Evolutionary conservation across 208 protist species (phyloP).

Genomic region (Entamoeba invadens): DNA sequence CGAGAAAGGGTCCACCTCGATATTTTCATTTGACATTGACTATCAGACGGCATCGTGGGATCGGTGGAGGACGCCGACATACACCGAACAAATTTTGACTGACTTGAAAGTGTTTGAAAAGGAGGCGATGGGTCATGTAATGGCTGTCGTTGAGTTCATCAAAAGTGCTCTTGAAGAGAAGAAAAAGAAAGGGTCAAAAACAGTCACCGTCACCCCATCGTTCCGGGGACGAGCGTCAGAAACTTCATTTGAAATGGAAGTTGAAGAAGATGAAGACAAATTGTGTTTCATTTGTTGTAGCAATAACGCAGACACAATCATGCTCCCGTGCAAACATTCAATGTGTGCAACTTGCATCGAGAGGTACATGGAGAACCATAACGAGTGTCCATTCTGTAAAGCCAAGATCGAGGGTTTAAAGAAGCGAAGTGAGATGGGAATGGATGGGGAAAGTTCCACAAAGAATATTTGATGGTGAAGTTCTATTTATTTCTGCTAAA

Average conservation of each 20-base stretch:
- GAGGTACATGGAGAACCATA: neutral
- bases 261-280: neutral
- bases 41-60: neutral
- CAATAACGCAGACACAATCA: neutral
- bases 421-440: neutral
- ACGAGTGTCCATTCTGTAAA: neutral
- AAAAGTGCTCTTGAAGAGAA: neutral
- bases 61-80: neutral
- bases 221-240: neutral
- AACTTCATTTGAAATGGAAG: slow-evolving; percentile 1
- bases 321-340: neutral
- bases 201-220: neutral
- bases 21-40: neutral
- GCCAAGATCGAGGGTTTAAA: neutral
- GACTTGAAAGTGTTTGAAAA: neutral
- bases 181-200: neutral
- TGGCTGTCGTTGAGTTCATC: neutral
- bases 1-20: neutral
- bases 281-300: neutral
- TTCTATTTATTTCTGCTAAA: too few species aligned
- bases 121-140: neutral
- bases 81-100: neutral
- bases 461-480: too few species aligned
- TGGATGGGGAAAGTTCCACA: neutral
- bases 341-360: neutral